phyloP scores from a whole-genome alignment of 148 eudicot genomes.

The Silene conica region DNA sequence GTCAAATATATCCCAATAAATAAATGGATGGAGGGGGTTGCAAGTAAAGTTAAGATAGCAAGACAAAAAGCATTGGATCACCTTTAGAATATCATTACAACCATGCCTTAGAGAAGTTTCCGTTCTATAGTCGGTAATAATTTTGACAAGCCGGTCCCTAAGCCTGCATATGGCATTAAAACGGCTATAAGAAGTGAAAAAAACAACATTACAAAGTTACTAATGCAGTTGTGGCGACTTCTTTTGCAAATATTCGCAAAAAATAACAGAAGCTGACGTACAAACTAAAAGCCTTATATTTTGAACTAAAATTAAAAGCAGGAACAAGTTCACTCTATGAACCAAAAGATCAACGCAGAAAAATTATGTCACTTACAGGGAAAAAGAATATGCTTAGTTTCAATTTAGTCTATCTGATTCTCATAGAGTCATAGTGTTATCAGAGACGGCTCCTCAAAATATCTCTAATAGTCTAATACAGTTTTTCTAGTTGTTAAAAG shows the following conservation, averaged over 20 bases:
- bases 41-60: background rate
- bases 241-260: background rate
- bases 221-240: background rate
- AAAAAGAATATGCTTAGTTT: background rate
- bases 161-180: slow-evolving; percentile 40
- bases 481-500: too few species aligned
- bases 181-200: background rate
- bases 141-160: slow-evolving; percentile 91
- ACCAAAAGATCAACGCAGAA: background rate
- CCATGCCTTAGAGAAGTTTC: slow-evolving; percentile 98
- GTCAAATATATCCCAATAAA: too few species aligned
- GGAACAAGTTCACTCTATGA: too few species aligned
- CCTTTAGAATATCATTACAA: slow-evolving; percentile 91
- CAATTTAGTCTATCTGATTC: background rate
- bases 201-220: background rate
- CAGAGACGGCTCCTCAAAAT: too few species aligned
- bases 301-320: too few species aligned
- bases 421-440: too few species aligned
- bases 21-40: background rate
- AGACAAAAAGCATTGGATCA: slow-evolving; percentile 20
- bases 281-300: too few species aligned
- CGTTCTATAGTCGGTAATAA: slow-evolving; percentile 86
- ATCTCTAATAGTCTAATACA: too few species aligned
- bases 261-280: too few species aligned
- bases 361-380: background rate